Conservation (phyloP, 2,329 filamentous ascomycete genomes). For the Onygenales sp. region DNA sequence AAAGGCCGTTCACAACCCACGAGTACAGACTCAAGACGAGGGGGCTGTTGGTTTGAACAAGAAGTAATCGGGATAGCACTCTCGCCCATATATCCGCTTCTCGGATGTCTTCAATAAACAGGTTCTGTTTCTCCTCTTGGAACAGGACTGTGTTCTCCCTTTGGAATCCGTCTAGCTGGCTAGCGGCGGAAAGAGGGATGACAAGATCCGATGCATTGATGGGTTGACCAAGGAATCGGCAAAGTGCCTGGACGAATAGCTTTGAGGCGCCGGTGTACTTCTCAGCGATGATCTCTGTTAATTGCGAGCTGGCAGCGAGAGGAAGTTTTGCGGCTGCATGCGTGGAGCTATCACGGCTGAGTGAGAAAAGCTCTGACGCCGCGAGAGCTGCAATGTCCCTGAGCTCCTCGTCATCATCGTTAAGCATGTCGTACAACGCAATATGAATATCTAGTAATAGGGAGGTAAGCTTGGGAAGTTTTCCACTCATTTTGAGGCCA, state of each 20-base stretch:
- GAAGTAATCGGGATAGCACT: constrained; percentile 33
- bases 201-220: constrained; percentile 12
- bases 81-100: constrained; percentile 62
- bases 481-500: constrained; percentile 31
- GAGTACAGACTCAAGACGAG: constrained; percentile 14
- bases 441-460: constrained; percentile 49
- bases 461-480: constrained; percentile 15
- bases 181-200: constrained; percentile 18
- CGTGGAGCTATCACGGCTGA: constrained; percentile 20
- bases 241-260: constrained; percentile 28
- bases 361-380: constrained; percentile 28
- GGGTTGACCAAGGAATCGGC: constrained; percentile 28
- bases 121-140: constrained; percentile 81
- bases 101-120: constrained; percentile 76
- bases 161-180: constrained; percentile 23
- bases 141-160: constrained; percentile 53
- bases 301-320: constrained; percentile 36
- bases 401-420: constrained; percentile 89
- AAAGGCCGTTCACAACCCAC: constrained; percentile 27
- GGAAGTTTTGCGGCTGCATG: constrained; percentile 34
- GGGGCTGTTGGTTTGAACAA: constrained; percentile 13
- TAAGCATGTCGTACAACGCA: constrained; percentile 64
- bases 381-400: constrained; percentile 50
- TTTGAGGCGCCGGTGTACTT: constrained; percentile 23
- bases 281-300: constrained; percentile 26